Conservation (phyloP, 495 filamentous ascomycete species). For the Xylaria grammica region DNA sequence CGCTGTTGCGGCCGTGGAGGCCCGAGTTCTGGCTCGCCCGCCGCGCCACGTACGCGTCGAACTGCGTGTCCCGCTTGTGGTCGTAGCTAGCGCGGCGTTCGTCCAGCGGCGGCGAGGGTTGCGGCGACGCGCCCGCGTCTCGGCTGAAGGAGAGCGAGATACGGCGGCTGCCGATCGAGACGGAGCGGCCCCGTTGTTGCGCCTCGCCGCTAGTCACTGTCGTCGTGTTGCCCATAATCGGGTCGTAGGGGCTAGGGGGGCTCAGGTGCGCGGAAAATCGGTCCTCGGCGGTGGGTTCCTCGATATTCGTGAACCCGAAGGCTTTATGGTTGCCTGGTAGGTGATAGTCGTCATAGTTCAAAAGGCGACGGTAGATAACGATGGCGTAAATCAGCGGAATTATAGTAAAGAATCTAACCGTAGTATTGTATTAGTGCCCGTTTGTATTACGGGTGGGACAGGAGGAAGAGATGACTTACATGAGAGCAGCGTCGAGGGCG, state of each 20-base stretch:
- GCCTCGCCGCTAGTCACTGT: not conserved
- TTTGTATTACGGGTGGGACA: too few species aligned
- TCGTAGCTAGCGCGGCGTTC: constrained; percentile 33
- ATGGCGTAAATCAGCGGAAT: constrained; percentile 46
- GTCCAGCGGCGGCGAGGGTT: constrained; percentile 2
- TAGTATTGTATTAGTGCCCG: constrained; percentile 1
- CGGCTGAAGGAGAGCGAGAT: constrained; percentile 26
- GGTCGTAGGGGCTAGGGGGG: constrained; percentile 28
- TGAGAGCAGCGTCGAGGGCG: constrained; percentile 45
- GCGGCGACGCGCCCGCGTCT: constrained; percentile 3
- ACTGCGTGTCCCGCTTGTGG: constrained; percentile 42
- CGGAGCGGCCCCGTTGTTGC: constrained; percentile 25
- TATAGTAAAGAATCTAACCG: constrained; percentile 39
- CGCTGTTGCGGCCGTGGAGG: constrained; percentile 8
- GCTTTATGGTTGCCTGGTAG: constrained; percentile 40
- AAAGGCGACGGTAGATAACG: constrained; percentile 44
- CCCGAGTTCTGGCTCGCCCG: constrained; percentile 16
- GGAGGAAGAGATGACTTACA: constrained; percentile 34
- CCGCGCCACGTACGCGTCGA: constrained; percentile 37
- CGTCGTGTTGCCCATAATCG: constrained; percentile 14
- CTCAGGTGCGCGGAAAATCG: constrained; percentile 28
- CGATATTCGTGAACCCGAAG: constrained; percentile 34
- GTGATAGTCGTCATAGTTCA: constrained; percentile 51
- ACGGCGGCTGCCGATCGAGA: constrained; percentile 27
- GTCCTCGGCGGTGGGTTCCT: constrained; percentile 31